Base-by-base conservation (phyloP, 2,329 filamentous ascomycete genomes). In the Cladosporium sphaerospermum region DNA sequence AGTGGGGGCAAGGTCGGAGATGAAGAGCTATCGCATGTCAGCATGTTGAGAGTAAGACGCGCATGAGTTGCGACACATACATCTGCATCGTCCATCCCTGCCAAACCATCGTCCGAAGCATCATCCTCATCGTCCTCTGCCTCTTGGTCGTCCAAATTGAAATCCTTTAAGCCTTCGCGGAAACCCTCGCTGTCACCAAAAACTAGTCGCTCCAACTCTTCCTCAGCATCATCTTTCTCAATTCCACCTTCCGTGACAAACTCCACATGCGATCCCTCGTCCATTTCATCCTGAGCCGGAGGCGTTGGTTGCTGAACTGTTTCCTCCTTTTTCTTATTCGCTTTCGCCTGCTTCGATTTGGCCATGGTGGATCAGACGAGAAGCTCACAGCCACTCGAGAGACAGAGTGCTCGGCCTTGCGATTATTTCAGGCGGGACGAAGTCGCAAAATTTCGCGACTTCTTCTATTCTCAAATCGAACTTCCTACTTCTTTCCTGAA, bases 101-200 rank as follows among this genome's bases (percentile, higher is more conserved):
- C 85, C 53, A 90, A 57, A 13, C 61, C 67, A 14, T 57, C 61
- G 7, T 52, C 54, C 14, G 52, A 59, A 9, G 60, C 73, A 61
- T 54, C 64, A 3, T 63, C 67, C 7, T 75, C 76, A 9, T 78
- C 76, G 6, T 73, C 77, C 2, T 77, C 75, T 3, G 73, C 73
- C 13, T 72, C 71, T 2, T 68, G 72, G 3, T 58, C 60, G 70
- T 70, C 52, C 68, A 64, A 10, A 68, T 70, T 53, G 50, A 82
- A 70, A 70, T 73, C 64, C 73, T 86, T 86, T 48, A 97, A 74
- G 40, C 85, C 85, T 54, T 85, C 78, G 54, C 84, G 80, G 69
- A 97, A 97, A 33, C 85, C 88, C n/a, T 82, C 80, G 44, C 85
- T 83, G 71, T 95, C 88, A 52, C 93, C 93, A 57, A 99, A 88